Evolutionary conservation across 2,329 filamentous ascomycete species (phyloP).

Genomic region (Botryosphaeria agaves): DNA sequence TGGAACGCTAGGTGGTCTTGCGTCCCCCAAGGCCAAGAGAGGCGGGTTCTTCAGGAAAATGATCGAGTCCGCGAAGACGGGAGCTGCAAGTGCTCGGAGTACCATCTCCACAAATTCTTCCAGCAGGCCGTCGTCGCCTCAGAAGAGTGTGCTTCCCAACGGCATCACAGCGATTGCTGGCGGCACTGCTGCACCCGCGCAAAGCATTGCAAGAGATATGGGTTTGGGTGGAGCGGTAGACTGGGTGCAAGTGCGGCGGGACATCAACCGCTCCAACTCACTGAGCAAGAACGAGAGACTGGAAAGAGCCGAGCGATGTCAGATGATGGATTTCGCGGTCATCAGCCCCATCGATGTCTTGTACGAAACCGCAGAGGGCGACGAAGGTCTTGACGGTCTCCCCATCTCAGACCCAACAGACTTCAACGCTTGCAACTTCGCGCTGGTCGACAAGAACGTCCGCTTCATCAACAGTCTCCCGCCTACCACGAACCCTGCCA

Average conservation of each 20-base stretch:
- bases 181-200: slow-evolving; percentile 14
- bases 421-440: slow-evolving; percentile 63
- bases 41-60: slow-evolving; percentile 92
- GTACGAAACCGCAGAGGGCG: slow-evolving; percentile 68
- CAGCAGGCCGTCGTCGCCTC: slow-evolving; percentile 26
- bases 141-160: slow-evolving; percentile 26
- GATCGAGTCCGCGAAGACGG: slow-evolving; percentile 83
- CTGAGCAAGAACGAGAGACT: slow-evolving; percentile 73
- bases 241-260: slow-evolving; percentile 94
- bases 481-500: slow-evolving; percentile 62
- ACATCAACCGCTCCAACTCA: slow-evolving; percentile 90
- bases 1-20: slow-evolving; percentile 60
- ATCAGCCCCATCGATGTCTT: slow-evolving; percentile 83
- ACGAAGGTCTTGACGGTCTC: slow-evolving; percentile 72
- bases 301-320: slow-evolving; percentile 74
- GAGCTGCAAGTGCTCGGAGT: slow-evolving; percentile 74
- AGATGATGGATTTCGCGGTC: slow-evolving; percentile 84
- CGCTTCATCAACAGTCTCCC: slow-evolving; percentile 77
- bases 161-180: slow-evolving; percentile 38
- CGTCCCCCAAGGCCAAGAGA: slow-evolving; percentile 59
- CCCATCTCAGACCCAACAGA: slow-evolving; percentile 70
- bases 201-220: slow-evolving; percentile 45
- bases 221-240: slow-evolving; percentile 50
- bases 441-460: slow-evolving; percentile 86
- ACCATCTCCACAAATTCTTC: slow-evolving; percentile 41